Percentiles rank a stretch among this genome's conserved stretches.
phyloP scores from a whole-genome alignment of 495 filamentous ascomycete species.

The Aspergillus olivimuriae region DNA sequence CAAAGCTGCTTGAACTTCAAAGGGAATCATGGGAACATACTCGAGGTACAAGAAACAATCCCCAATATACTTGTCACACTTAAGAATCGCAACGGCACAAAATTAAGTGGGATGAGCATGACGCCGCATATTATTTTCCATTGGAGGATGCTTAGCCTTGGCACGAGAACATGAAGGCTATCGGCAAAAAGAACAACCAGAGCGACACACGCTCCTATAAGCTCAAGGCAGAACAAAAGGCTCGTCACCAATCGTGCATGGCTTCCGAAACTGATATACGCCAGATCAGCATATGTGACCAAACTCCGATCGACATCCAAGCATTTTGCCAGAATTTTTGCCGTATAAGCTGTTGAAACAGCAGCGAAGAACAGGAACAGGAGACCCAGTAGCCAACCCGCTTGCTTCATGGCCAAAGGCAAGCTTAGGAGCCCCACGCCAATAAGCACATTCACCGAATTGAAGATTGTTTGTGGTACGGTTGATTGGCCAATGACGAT shows the following conservation, averaged over 20 bases:
- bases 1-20: not conserved
- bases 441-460: conserved; percentile 92
- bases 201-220: conserved; percentile 84
- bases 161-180: conserved; percentile 73
- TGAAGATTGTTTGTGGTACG: conserved; percentile 91
- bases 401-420: conserved; percentile 82
- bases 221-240: conserved; percentile 80
- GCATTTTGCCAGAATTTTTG: conserved; percentile 79
- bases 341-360: conserved; percentile 75
- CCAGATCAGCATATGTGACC: conserved; percentile 88
- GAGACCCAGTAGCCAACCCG: conserved; percentile 85
- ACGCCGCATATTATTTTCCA: conserved; percentile 89
- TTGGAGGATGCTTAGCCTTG: conserved; percentile 58
- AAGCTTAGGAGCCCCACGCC: conserved; percentile 86
- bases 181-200: conserved; percentile 92
- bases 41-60: conserved; percentile 79
- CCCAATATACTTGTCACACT: conserved; percentile 89
- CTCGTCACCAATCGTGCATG: conserved; percentile 74
- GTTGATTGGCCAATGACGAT: conserved; percentile 88
- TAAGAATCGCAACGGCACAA: conserved; percentile 75
- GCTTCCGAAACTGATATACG: conserved; percentile 85
- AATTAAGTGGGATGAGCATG: conserved; percentile 75
- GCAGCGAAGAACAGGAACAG: conserved; percentile 68
- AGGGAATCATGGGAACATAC: conserved; percentile 55
- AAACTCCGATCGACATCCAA: conserved; percentile 77